Conservation (phyloP, 345 rosid genomes). For the Salix brachista region DNA sequence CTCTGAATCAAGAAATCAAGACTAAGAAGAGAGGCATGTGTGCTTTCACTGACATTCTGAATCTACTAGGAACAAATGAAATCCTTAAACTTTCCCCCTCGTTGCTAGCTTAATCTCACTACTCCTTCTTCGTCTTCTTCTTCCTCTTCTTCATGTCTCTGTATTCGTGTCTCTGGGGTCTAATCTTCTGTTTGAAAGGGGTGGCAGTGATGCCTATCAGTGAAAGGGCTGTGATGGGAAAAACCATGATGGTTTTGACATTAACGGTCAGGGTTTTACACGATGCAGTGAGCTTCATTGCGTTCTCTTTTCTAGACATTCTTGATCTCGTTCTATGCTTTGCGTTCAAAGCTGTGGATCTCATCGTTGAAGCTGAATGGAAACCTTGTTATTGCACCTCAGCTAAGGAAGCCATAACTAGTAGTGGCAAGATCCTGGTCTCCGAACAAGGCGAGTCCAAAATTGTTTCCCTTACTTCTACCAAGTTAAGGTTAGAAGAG, state of each 20-base stretch:
- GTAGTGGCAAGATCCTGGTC: slow-evolving; percentile 59
- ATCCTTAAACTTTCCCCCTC: not conserved
- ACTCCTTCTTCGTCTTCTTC: not conserved
- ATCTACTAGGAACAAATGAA: not conserved
- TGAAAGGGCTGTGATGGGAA: slow-evolving; percentile 14
- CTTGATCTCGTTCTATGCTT: slow-evolving; percentile 62
- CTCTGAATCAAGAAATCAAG: not conserved
- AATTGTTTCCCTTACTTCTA: slow-evolving; percentile 64
- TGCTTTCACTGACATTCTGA: not conserved
- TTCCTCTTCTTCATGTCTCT: not conserved
- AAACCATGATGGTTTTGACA: slow-evolving; percentile 15
- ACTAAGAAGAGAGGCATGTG: not conserved
- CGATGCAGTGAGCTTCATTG: slow-evolving; percentile 57
- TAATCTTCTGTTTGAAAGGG: not conserved
- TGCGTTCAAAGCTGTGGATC: slow-evolving; percentile 67
- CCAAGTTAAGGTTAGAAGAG: slow-evolving; percentile 74
- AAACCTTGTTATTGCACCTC: slow-evolving; percentile 79
- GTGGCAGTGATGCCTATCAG: not conserved
- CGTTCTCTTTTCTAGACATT: slow-evolving; percentile 74
- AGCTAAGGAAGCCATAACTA: slow-evolving; percentile 57
- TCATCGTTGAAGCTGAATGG: slow-evolving; percentile 79
- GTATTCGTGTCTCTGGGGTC: not conserved
- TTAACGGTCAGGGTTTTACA: slow-evolving; percentile 16
- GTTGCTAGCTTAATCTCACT: not conserved
- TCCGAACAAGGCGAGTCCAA: slow-evolving; percentile 77